Base-by-base conservation (phyloP, 257 asterid genomes). In the Petunia secreta region DNA sequence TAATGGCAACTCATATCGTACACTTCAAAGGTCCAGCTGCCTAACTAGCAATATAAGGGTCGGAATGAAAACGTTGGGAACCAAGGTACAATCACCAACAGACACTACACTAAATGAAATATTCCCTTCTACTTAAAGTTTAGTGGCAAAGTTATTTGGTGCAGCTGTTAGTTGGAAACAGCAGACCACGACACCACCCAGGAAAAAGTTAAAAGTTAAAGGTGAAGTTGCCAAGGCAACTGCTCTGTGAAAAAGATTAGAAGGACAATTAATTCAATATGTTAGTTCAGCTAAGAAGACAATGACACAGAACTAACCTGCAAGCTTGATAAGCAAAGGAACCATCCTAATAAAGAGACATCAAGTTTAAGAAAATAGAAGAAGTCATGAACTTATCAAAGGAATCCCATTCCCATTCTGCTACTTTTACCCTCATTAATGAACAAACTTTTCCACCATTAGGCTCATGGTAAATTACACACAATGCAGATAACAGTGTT, bases 21-120 rank as follows among this genome's bases (percentile, higher is more conserved):
- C 77, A 71, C 41, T 71, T 71, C 48, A 71, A 48, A 34, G 77
- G 78, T 73, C 41, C 9, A 48, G 7, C 7, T 11, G 7, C 36
- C 44, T 2, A 25, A 16, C 44, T 71, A 71, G 77, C n/a, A 0
- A 1, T 50, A 10, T 41, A 50, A 52, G 62, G 46, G 34, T 50
- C 13, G 62, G 62, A 50, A 14, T 4, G 34, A 50, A 6, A 50
- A 25, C 4, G 3, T 34, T 48, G 1, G 0, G 44, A 68, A 48
- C 44, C 77, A 71, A 71, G 77, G 34, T 48, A 25, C 1, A 3
- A 73, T 14, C 77, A 73, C 14, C 14, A 34, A 66, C n/a, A 66
- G 75, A 66, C 41, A 66, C 37, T 66, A 40, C 15, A 50, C 53
- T 41, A n/a, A 2, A 67, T 50, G 14, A 36, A 2, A 34, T 50